These are phyloP conservation scores for Talaromyces adpressus DNA, from an alignment of 495 filamentous ascomycete species.

Conservation along the genomic window DNA sequence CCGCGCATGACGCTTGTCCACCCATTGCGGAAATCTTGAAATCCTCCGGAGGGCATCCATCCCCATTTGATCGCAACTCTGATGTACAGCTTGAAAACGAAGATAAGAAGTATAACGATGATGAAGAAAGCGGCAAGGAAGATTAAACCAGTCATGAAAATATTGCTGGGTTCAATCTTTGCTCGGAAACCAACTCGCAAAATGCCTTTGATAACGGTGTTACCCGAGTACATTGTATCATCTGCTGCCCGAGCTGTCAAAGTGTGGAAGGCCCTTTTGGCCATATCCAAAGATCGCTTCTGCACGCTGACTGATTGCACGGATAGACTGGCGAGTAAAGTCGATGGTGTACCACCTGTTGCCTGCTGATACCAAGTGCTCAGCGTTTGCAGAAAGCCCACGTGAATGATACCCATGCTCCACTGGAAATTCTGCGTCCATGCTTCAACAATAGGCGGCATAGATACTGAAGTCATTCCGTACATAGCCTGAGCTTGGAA, in stretches of 20 bases:
- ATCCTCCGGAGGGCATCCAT: constrained; percentile 70
- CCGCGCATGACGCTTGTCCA: constrained; percentile 74
- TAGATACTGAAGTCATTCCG: constrained; percentile 62
- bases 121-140: constrained; percentile 51
- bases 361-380: constrained; percentile 84
- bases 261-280: constrained; percentile 35
- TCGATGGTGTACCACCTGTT: constrained; percentile 76
- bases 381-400: constrained; percentile 70
- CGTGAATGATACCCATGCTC: constrained; percentile 80
- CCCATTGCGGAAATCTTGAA: constrained; percentile 77
- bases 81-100: constrained; percentile 63
- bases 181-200: constrained; percentile 75
- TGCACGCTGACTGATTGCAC: constrained; percentile 69
- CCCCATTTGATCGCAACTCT: constrained; percentile 55
- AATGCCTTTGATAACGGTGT: constrained; percentile 65
- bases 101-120: constrained; percentile 47
- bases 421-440: constrained; percentile 92
- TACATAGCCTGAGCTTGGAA: constrained; percentile 85
- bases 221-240: constrained; percentile 24
- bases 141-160: constrained; percentile 73
- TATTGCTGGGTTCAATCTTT: constrained; percentile 70
- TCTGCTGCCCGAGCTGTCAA: constrained; percentile 43
- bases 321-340: constrained; percentile 57
- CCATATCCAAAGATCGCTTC: constrained; percentile 48
- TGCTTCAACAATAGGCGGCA: constrained; percentile 71